phyloP scores from a whole-genome alignment of 129 eudicot genomes.

The Tagetes patula region DNA sequence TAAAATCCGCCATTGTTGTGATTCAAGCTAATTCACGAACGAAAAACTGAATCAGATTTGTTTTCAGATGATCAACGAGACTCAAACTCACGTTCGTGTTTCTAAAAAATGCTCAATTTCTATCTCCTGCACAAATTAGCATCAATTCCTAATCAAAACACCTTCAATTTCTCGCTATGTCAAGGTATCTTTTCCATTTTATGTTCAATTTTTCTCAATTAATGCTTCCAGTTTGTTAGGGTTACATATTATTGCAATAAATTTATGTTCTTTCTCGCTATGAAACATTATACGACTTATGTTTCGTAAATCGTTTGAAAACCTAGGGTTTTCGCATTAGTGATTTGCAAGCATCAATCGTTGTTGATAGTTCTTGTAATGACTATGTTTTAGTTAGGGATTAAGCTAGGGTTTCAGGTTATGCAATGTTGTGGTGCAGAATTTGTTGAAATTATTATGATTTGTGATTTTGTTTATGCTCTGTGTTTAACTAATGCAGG shows the following conservation, averaged over 20 bases:
- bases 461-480: neutral
- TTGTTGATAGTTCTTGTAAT: conserved; percentile 9
- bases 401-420: conserved; percentile 28
- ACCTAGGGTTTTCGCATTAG: conserved; percentile 9
- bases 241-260: neutral
- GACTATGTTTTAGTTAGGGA: conserved; percentile 8
- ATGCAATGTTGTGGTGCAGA: neutral
- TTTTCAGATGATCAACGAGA: conserved; percentile 32
- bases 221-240: conserved; percentile 19
- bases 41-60: conserved; percentile 4
- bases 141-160: conserved; percentile 5
- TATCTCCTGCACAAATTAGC: conserved; percentile 27
- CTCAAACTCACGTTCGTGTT: conserved; percentile 17
- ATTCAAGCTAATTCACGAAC: neutral
- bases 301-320: neutral
- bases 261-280: neutral
- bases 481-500: conserved; percentile 31
- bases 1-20: conserved; percentile 16
- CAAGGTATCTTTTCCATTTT: conserved; percentile 37
- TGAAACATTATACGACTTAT: conserved; percentile 2
- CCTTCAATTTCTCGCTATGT: conserved; percentile 45
- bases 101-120: conserved; percentile 40
- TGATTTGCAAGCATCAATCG: neutral
- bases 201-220: conserved; percentile 3
- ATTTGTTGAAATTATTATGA: neutral